Percentiles rank a stretch among this genome's conserved stretches.
Conservation (phyloP, 1,284 basidiomycete species). For the Cutaneotrichosporon sp. region DNA sequence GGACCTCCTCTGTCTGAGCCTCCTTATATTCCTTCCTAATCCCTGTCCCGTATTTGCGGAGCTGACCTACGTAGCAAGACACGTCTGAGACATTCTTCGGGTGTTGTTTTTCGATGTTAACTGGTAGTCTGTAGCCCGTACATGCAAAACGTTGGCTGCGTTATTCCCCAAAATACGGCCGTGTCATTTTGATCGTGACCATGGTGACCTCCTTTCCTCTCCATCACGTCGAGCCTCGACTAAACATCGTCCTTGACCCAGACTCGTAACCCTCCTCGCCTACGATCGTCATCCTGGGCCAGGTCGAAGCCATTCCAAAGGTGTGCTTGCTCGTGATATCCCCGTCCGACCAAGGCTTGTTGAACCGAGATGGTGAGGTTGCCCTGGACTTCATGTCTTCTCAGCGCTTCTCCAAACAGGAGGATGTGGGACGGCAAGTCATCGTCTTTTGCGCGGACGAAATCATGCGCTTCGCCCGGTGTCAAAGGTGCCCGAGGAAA, state of each 20-base stretch:
- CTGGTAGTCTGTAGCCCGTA: background rate
- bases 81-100: background rate
- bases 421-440: constrained; percentile 66
- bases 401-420: constrained; percentile 69
- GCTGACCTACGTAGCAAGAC: background rate
- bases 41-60: background rate
- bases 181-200: background rate
- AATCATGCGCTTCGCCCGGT: background rate
- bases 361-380: constrained; percentile 41
- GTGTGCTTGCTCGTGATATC: constrained; percentile 60
- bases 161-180: too few relatives aligned
- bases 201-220: background rate
- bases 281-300: constrained; percentile 71
- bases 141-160: constrained; percentile 6
- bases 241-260: constrained; percentile 19
- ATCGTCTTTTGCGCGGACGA: too few relatives aligned
- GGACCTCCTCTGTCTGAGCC: constrained; percentile 47
- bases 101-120: too few relatives aligned
- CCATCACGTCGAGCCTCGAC: background rate
- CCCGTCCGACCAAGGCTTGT: constrained; percentile 54
- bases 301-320: constrained; percentile 59
- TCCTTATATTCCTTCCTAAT: background rate
- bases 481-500: constrained; percentile 51
- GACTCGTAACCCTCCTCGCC: constrained; percentile 65
- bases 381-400: constrained; percentile 15